These are phyloP conservation scores for Cyclotella distinguenda DNA, from an alignment of 108 stramenopile genomes.

Conservation along the genomic window DNA sequence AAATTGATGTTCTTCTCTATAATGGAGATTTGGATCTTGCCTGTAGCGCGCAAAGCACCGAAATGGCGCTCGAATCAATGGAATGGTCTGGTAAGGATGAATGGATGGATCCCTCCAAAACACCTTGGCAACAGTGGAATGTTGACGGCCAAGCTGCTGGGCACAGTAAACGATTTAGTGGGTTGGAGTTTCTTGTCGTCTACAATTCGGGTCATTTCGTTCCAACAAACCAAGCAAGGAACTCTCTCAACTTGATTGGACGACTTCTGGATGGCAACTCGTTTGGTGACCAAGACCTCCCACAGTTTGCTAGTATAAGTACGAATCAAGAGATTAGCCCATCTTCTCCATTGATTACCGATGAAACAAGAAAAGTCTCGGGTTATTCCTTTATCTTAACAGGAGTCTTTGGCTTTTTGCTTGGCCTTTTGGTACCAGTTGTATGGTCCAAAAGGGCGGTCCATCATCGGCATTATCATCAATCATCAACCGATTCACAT, in stretches of 20 bases:
- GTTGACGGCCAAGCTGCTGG: slow-evolving; percentile 51
- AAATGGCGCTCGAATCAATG: slow-evolving; percentile 61
- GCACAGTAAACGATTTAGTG: slow-evolving; percentile 51
- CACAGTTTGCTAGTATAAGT: slow-evolving; percentile 11
- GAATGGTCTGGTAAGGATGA: slow-evolving; percentile 57
- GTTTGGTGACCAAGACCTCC: slow-evolving; percentile 51
- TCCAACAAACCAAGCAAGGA: slow-evolving; percentile 58
- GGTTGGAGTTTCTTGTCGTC: slow-evolving; percentile 60
- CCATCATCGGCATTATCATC: slow-evolving; percentile 2
- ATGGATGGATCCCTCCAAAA: slow-evolving; percentile 45
- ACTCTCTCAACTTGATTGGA: slow-evolving; percentile 55
- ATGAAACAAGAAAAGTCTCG: neutral
- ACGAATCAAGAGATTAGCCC: neutral
- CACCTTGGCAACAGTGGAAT: slow-evolving; percentile 56
- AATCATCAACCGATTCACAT: slow-evolving; percentile 1
- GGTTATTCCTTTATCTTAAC: neutral
- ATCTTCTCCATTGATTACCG: neutral
- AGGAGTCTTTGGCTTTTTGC: slow-evolving; percentile 29
- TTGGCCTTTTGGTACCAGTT: slow-evolving; percentile 14
- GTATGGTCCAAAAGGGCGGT: neutral
- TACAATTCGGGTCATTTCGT: slow-evolving; percentile 72
- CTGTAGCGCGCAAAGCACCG: slow-evolving; percentile 57
- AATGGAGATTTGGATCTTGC: slow-evolving; percentile 76
- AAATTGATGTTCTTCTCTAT: slow-evolving; percentile 65
- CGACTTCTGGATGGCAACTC: slow-evolving; percentile 48